These are phyloP conservation scores for Penicillium sp. DNA, from an alignment of 2,329 filamentous ascomycete genomes.

Conservation along the genomic window DNA sequence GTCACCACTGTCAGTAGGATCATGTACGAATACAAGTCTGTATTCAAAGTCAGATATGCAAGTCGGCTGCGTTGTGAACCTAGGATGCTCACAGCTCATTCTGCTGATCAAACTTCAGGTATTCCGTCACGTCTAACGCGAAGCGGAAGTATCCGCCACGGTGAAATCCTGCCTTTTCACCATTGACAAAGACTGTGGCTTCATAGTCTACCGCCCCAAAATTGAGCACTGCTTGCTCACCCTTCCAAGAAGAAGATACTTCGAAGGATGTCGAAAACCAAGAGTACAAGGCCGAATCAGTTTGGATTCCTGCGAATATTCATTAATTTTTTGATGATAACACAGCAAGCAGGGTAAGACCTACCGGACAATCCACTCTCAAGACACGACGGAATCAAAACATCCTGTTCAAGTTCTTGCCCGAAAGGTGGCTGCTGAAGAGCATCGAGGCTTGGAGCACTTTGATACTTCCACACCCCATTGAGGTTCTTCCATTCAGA, in stretches of 20 bases:
- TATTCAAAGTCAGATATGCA: not conserved
- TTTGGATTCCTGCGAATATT: slow-evolving; percentile 38
- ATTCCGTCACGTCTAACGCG: slow-evolving; percentile 57
- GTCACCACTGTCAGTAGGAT: slow-evolving; percentile 61
- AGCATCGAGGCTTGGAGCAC: slow-evolving; percentile 41
- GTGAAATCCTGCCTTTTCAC: slow-evolving; percentile 53
- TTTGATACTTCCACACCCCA: slow-evolving; percentile 50
- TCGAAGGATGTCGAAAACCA: slow-evolving; percentile 53
- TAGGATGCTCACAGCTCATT: slow-evolving; percentile 55
- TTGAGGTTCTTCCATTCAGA: slow-evolving; percentile 53
- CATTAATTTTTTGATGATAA: not conserved
- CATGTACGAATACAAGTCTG: slow-evolving; percentile 64
- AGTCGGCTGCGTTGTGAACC: not conserved
- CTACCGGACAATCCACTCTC: slow-evolving; percentile 55
- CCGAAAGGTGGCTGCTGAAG: slow-evolving; percentile 48
- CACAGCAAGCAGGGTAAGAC: not conserved
- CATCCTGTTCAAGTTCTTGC: slow-evolving; percentile 44
- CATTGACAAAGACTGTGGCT: slow-evolving; percentile 59
- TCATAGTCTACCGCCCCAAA: slow-evolving; percentile 56
- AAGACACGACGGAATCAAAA: slow-evolving; percentile 55
- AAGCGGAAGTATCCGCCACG: slow-evolving; percentile 64
- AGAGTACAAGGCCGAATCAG: slow-evolving; percentile 40
- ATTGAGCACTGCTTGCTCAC: slow-evolving; percentile 46
- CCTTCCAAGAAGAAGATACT: slow-evolving; percentile 47
- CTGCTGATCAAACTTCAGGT: slow-evolving; percentile 41